A percentile compares a stretch with the other conserved stretches of the same genome.
Evolutionary conservation across 306 rosid genomes (phyloP).

Genomic region (Citrullus amarus): DNA sequence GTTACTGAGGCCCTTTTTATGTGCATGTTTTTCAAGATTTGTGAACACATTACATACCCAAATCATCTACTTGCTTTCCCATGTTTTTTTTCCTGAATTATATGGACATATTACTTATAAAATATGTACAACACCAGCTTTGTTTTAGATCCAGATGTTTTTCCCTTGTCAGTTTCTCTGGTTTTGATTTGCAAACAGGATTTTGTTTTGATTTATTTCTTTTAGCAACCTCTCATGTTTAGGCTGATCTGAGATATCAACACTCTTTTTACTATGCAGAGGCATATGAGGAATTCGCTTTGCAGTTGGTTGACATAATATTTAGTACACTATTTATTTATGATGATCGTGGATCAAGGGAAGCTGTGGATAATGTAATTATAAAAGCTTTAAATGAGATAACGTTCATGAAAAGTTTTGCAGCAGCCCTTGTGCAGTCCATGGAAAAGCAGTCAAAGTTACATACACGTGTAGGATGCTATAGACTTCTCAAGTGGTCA

Average conservation of each 20-base stretch:
- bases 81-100: not conserved
- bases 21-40: not conserved
- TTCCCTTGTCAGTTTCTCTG: not conserved
- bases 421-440: slow-evolving; percentile 71
- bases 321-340: slow-evolving; percentile 56
- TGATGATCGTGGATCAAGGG: slow-evolving; percentile 75
- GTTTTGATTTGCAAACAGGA: not conserved
- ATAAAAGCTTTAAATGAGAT: slow-evolving; percentile 39
- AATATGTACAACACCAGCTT: not conserved
- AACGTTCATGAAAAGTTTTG: slow-evolving; percentile 80
- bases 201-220: not conserved
- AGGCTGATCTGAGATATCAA: not conserved
- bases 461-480: slow-evolving; percentile 61
- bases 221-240: not conserved
- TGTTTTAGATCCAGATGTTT: not conserved
- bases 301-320: slow-evolving; percentile 44
- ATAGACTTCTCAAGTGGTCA: slow-evolving; percentile 80
- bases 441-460: slow-evolving; percentile 72
- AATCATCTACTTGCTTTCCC: not conserved
- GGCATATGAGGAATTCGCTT: slow-evolving; percentile 41
- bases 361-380: slow-evolving; percentile 71
- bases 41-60: not conserved
- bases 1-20: not conserved
- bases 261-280: slow-evolving; percentile 40
- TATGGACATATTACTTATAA: not conserved